These are phyloP conservation scores for Avicennia marina DNA, from an alignment of 257 asterid species.

Conservation along the genomic window DNA sequence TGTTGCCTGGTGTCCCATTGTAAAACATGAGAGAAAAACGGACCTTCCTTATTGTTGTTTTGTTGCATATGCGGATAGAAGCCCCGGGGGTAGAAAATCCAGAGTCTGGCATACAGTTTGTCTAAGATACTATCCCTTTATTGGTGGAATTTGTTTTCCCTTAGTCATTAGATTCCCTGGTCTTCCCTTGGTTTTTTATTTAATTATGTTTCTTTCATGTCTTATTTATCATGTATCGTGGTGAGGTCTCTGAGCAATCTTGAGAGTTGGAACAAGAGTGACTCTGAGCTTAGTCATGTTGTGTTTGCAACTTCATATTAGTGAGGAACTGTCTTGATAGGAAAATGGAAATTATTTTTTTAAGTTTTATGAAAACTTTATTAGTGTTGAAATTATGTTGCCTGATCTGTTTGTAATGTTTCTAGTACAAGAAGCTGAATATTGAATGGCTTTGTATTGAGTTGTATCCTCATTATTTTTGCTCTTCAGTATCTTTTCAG, in stretches of 20 bases:
- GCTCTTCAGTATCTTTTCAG: conserved; percentile 14
- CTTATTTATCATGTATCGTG: neutral
- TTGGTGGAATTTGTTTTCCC: neutral
- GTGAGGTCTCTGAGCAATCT: neutral
- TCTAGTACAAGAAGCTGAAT: neutral
- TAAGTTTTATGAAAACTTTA: neutral
- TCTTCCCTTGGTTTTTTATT: neutral
- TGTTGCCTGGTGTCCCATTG: neutral
- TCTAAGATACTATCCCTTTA: neutral
- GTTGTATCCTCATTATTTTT: neutral
- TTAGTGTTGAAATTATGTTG: neutral
- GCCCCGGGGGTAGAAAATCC: neutral
- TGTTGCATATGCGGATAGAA: neutral
- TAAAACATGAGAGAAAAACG: neutral
- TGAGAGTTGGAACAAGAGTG: neutral
- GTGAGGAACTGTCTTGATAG: neutral
- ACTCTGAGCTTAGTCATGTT: neutral
- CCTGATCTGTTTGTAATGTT: neutral
- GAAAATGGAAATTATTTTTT: neutral
- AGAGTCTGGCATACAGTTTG: neutral
- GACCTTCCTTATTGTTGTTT: neutral
- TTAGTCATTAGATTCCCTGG: neutral
- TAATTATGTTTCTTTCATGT: neutral
- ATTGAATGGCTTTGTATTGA: neutral
- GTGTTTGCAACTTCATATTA: neutral